Evolutionary conservation across 108 stramenopile species (phyloP).

Genomic region (Epipyxis sp.): DNA sequence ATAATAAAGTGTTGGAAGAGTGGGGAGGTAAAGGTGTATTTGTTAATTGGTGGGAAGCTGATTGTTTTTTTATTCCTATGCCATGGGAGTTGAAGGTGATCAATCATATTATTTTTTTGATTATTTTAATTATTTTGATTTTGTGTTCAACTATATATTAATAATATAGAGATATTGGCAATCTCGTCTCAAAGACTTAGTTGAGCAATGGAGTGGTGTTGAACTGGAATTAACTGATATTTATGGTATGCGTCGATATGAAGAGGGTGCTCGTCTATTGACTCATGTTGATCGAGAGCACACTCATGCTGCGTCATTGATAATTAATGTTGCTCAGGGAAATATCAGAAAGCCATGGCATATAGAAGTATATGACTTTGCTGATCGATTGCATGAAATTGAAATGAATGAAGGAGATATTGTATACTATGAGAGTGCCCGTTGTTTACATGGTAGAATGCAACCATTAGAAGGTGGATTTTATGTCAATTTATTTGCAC

Average conservation of each 20-base stretch:
- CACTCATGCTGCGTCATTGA: constrained; percentile 79
- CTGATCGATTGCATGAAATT: constrained; percentile 64
- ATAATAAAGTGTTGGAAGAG: constrained; percentile 65
- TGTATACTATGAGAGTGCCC: constrained; percentile 80
- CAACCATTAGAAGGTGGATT: constrained; percentile 61
- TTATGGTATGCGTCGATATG: constrained; percentile 84
- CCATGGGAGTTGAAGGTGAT: constrained; percentile 72
- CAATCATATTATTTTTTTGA: no score
- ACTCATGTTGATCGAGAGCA: constrained; percentile 78
- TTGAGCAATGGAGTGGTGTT: constrained; percentile 71
- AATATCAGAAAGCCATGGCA: constrained; percentile 71
- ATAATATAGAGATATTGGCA: constrained; percentile 68
- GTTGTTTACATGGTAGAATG: constrained; percentile 75
- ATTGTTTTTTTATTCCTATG: constrained; percentile 65
- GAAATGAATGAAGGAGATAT: constrained; percentile 70
- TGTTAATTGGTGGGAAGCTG: constrained; percentile 83
- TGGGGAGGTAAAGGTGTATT: constrained; percentile 68
- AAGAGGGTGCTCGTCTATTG: constrained; percentile 70
- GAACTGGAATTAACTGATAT: constrained; percentile 78
- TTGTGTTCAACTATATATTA: no score
- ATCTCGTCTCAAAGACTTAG: constrained; percentile 58
- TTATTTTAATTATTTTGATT: no score
- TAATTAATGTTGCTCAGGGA: constrained; percentile 84
- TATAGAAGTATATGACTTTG: constrained; percentile 70
- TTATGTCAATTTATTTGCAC: constrained; percentile 81